Evolutionary conservation across 2,329 filamentous ascomycete species (phyloP).

Genomic region (Apiospora malaysiana): DNA sequence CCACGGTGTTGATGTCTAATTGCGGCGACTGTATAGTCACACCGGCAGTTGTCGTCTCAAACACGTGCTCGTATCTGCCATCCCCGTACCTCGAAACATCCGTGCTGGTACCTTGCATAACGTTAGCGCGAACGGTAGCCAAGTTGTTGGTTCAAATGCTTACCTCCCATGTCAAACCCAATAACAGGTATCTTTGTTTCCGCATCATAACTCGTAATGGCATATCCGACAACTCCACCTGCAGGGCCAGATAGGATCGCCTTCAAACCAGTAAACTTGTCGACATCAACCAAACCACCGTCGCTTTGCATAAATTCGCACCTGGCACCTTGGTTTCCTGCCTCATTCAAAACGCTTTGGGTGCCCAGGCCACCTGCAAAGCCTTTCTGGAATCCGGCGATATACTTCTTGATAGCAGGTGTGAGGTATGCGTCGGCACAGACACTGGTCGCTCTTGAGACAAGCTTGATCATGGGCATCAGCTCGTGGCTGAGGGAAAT

Average conservation of each 20-base stretch:
- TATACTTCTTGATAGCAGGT: constrained; percentile 79
- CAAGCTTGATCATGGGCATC: constrained; percentile 90
- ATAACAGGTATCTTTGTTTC: constrained; percentile 85
- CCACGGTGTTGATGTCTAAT: constrained; percentile 93
- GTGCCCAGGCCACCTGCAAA: constrained; percentile 83
- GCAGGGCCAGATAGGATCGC: constrained; percentile 90
- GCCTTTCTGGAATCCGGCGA: constrained; percentile 74
- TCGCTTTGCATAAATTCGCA: constrained; percentile 98
- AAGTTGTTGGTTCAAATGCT: background rate
- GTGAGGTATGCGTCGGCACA: constrained; percentile 83
- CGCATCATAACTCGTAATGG: constrained; percentile 86
- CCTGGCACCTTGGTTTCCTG: constrained; percentile 71
- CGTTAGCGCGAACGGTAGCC: constrained; percentile 41
- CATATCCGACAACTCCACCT: constrained; percentile 93
- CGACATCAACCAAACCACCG: constrained; percentile 74
- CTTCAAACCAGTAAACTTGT: constrained; percentile 81
- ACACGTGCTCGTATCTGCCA: constrained; percentile 89
- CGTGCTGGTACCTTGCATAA: constrained; percentile 73
- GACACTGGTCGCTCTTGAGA: constrained; percentile 76
- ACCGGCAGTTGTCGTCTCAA: constrained; percentile 93
- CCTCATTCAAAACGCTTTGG: constrained; percentile 71
- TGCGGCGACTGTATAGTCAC: constrained; percentile 93
- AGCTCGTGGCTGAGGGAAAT: constrained; percentile 81
- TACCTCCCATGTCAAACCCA: constrained; percentile 81
- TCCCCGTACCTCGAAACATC: constrained; percentile 88